Percentiles rank a stretch among this genome's conserved stretches.
These are phyloP conservation scores for Luvunga scandens DNA, from an alignment of 345 rosid genomes.

Conservation along the genomic window DNA sequence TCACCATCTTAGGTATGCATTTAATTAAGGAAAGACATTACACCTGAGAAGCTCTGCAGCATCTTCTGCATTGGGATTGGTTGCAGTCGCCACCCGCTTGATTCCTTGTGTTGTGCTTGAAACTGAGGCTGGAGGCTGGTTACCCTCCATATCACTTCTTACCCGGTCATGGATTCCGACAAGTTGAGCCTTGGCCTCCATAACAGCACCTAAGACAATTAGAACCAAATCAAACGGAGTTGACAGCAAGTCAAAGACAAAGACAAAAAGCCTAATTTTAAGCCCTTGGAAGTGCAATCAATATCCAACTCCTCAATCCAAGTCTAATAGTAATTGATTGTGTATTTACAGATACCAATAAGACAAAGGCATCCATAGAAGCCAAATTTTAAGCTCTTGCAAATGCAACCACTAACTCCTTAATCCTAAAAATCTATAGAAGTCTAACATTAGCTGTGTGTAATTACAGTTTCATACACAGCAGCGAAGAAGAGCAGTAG, in stretches of 20 bases:
- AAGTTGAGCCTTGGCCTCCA: conserved; percentile 84
- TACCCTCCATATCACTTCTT: conserved; percentile 69
- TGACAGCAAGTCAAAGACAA: background rate
- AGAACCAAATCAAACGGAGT: conserved; percentile 7
- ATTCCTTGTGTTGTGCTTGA: conserved; percentile 35
- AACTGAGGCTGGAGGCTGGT: conserved; percentile 43
- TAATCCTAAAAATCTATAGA: background rate
- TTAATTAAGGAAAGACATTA: background rate
- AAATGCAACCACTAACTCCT: background rate
- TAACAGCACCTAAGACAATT: conserved; percentile 54
- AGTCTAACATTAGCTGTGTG: background rate
- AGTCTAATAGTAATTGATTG: too few relatives aligned
- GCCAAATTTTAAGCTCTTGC: too few relatives aligned
- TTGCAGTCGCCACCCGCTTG: conserved; percentile 60
- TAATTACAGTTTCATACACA: background rate
- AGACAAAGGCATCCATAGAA: too few relatives aligned
- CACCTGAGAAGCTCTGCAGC: conserved; percentile 88
- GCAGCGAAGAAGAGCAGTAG: background rate
- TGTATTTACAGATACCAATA: too few relatives aligned
- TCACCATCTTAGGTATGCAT: background rate
- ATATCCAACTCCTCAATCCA: background rate
- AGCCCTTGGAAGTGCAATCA: background rate
- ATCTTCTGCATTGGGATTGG: conserved; percentile 89
- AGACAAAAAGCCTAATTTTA: too few relatives aligned
- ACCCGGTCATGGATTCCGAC: conserved; percentile 88